A percentile compares a stretch with the other conserved stretches of the same genome.
Evolutionary conservation across 345 rosid genomes (phyloP).

Genomic region (Reutealis trisperma): DNA sequence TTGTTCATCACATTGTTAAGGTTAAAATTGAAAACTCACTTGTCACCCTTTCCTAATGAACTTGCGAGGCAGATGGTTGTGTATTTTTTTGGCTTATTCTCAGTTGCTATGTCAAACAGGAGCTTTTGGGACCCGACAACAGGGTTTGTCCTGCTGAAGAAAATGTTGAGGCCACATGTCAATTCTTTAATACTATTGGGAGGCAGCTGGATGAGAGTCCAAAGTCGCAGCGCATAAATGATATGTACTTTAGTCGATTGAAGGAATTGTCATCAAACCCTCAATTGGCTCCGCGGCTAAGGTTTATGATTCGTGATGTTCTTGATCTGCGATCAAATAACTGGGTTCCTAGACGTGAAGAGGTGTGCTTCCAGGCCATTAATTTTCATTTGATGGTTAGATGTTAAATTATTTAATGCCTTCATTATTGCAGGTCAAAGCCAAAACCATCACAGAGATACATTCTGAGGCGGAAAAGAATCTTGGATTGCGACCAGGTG

Average conservation of each 20-base stretch:
- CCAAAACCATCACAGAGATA: slow-evolving; percentile 89
- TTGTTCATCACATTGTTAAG: slow-evolving; percentile 89
- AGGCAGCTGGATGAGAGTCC: slow-evolving; percentile 82
- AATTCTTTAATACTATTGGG: slow-evolving; percentile 80
- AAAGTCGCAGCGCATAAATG: slow-evolving; percentile 68
- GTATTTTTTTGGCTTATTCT: not conserved
- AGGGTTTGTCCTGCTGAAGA: slow-evolving; percentile 77
- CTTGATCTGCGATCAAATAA: slow-evolving; percentile 75
- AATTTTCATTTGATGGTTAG: not conserved
- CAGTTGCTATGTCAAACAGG: slow-evolving; percentile 43
- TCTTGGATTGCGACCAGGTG: slow-evolving; percentile 93
- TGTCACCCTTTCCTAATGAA: not conserved
- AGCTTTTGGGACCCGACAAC: slow-evolving; percentile 72
- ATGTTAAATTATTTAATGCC: not conserved
- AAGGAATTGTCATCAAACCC: slow-evolving; percentile 65
- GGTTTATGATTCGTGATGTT: slow-evolving; percentile 81
- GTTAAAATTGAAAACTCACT: slow-evolving; percentile 33
- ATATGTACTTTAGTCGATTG: slow-evolving; percentile 58
- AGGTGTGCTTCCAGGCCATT: slow-evolving; percentile 44
- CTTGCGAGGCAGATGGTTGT: not conserved
- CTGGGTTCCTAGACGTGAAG: slow-evolving; percentile 96
- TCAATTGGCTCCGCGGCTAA: slow-evolving; percentile 61
- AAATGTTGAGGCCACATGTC: slow-evolving; percentile 90
- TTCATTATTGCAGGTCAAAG: slow-evolving; percentile 64
- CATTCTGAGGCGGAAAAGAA: slow-evolving; percentile 88